These are phyloP conservation scores for Buddleja alternifolia DNA, from an alignment of 257 asterid genomes.

Conservation along the genomic window DNA sequence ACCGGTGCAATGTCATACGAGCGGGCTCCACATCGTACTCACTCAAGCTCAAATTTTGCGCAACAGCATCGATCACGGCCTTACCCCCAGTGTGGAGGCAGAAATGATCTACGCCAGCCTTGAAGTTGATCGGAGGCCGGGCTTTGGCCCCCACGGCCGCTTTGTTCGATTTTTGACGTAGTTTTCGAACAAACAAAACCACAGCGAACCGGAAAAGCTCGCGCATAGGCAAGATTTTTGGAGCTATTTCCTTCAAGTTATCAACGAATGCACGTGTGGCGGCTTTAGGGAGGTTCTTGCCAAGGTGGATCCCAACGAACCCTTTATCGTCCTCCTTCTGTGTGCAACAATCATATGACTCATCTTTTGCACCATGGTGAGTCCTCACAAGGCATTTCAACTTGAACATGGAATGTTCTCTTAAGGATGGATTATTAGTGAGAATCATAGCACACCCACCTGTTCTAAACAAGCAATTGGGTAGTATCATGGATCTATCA, in stretches of 20 bases:
- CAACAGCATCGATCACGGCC: conserved; percentile 77
- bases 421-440: conserved; percentile 38
- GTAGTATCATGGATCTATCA: conserved; percentile 71
- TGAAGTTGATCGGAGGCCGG: conserved; percentile 47
- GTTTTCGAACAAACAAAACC: not conserved
- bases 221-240: conserved; percentile 51
- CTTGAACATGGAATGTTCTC: conserved; percentile 47
- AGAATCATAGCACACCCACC: conserved; percentile 74
- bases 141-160: conserved; percentile 8
- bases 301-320: conserved; percentile 54
- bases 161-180: conserved; percentile 32
- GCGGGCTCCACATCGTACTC: conserved; percentile 80
- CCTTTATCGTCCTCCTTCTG: conserved; percentile 66
- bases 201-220: conserved; percentile 53
- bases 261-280: conserved; percentile 72
- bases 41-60: conserved; percentile 39
- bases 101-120: conserved; percentile 68
- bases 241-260: conserved; percentile 61
- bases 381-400: conserved; percentile 59
- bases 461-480: conserved; percentile 75
- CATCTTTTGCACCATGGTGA: conserved; percentile 67
- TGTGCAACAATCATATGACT: conserved; percentile 57
- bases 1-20: conserved; percentile 77
- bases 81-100: conserved; percentile 88
- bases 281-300: conserved; percentile 62